A percentile compares a stretch with the other conserved stretches of the same genome.
These are phyloP conservation scores for Calamus simplicifolius DNA, from an alignment of 176 grass and related monocot species.

Conservation along the genomic window DNA sequence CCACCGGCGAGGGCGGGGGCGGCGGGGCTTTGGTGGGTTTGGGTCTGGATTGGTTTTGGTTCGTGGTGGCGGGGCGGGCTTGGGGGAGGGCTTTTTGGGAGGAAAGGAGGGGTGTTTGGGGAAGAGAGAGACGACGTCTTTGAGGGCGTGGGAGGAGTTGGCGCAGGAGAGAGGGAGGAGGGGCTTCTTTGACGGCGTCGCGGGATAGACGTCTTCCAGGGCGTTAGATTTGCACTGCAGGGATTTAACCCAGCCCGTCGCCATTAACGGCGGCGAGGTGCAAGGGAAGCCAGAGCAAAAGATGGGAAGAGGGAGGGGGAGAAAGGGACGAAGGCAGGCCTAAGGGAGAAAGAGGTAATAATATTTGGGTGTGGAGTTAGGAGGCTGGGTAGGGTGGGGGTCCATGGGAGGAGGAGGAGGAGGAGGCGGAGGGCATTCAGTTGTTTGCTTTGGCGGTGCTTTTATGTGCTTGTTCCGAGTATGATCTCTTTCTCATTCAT, in stretches of 20 bases:
- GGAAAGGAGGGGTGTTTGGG: neutral
- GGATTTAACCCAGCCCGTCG: constrained; percentile 29
- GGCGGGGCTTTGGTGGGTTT: neutral
- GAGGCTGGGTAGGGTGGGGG: too few relatives aligned
- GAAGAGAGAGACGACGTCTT: constrained; percentile 1
- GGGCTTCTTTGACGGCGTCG: constrained; percentile 11
- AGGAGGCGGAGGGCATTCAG: too few relatives aligned
- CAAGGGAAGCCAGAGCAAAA: neutral
- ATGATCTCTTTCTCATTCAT: too few relatives aligned
- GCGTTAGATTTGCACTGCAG: constrained; percentile 35
- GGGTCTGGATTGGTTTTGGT: too few relatives aligned
- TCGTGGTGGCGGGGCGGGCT: neutral
- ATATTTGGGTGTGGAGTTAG: too few relatives aligned
- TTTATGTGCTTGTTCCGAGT: too few relatives aligned
- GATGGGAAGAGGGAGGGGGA: neutral
- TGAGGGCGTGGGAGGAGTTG: constrained; percentile 1
- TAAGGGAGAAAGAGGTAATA: too few relatives aligned
- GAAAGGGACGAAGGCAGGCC: neutral
- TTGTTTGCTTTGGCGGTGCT: too few relatives aligned
- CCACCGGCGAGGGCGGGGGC: neutral
- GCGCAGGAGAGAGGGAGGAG: constrained; percentile 13
- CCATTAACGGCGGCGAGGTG: constrained; percentile 13
- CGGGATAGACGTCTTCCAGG: constrained; percentile 22
- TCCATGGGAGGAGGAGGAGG: too few relatives aligned
- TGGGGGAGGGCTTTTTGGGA: neutral